Conservation (phyloP, 768 basidiomycete species). For the Naganishia vaughanmartiniae region DNA sequence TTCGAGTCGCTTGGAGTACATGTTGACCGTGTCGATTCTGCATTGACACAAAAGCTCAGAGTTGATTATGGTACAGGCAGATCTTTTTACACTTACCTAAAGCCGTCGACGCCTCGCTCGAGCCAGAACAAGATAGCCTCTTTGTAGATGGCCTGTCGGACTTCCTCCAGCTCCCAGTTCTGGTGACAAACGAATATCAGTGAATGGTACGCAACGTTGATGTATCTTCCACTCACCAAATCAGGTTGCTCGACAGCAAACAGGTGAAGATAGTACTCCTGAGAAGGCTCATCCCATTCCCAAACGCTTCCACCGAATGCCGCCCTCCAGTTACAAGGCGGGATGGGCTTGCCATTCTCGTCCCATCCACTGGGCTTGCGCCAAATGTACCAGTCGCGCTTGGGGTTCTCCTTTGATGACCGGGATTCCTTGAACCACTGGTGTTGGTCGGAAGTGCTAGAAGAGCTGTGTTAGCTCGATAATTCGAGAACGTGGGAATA, state of each 20-base stretch:
- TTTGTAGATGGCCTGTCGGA: conserved; percentile 56
- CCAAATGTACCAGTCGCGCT: conserved; percentile 80
- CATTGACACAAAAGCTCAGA: background rate
- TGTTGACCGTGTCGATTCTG: conserved; percentile 70
- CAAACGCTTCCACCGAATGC: conserved; percentile 30
- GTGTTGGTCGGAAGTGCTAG: conserved; percentile 56
- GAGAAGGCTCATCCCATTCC: conserved; percentile 29
- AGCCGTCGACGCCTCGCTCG: conserved; percentile 71
- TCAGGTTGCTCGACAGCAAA: conserved; percentile 64
- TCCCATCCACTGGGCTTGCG: conserved; percentile 59
- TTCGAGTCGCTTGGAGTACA: conserved; percentile 64
- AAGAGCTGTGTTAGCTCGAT: background rate
- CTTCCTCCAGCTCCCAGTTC: conserved; percentile 70
- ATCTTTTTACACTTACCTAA: conserved; percentile 42
- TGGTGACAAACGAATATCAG: background rate
- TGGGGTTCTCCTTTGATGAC: conserved; percentile 58
- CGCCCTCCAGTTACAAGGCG: conserved; percentile 69
- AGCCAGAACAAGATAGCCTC: conserved; percentile 68
- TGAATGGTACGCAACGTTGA: background rate
- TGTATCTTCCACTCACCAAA: conserved; percentile 44
- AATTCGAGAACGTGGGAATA: no score
- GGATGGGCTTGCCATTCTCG: conserved; percentile 58
- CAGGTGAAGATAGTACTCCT: conserved; percentile 31
- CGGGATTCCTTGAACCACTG: conserved; percentile 67
- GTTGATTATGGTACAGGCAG: background rate